Evolutionary conservation across 1,284 basidiomycete genomes (phyloP).

Genomic region (Fomitopsis betulina): DNA sequence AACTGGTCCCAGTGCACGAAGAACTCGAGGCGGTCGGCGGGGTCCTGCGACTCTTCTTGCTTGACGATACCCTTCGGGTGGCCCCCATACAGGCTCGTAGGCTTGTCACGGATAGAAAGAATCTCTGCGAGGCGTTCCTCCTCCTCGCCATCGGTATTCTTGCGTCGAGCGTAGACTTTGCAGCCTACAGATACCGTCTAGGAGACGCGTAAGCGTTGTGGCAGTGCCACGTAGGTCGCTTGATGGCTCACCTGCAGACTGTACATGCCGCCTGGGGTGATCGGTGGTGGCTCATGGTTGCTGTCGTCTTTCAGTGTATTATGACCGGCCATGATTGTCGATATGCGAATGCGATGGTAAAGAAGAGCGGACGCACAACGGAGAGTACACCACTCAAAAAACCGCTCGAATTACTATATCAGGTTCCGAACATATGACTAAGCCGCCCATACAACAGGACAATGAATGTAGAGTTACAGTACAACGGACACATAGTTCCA

Average conservation of each 20-base stretch:
- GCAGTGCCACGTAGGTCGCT: constrained; percentile 8
- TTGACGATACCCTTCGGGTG: constrained; percentile 34
- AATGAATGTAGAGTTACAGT: no score
- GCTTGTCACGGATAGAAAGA: constrained; percentile 86
- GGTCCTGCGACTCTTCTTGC: constrained; percentile 42
- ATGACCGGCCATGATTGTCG: constrained; percentile 18
- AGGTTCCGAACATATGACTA: constrained; percentile 20
- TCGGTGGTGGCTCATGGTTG: constrained; percentile 53
- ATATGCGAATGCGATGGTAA: not conserved
- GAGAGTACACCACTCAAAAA: not conserved
- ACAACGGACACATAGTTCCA: no score
- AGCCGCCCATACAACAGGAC: constrained; percentile 4
- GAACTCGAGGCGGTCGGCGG: constrained; percentile 84
- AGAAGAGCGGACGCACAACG: not conserved
- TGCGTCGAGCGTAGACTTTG: constrained; percentile 87
- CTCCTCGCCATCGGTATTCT: constrained; percentile 63
- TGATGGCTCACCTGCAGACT: constrained; percentile 56
- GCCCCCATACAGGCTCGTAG: constrained; percentile 57
- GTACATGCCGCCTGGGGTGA: constrained; percentile 73
- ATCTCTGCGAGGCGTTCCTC: constrained; percentile 94
- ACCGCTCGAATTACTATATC: constrained; percentile 5
- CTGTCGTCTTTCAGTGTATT: constrained; percentile 34
- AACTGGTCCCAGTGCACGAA: constrained; percentile 98
- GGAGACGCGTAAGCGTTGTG: constrained; percentile 19
- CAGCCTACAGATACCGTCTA: constrained; percentile 89